A percentile compares a stretch with the other conserved stretches of the same genome.
phyloP scores from a whole-genome alignment of 2,329 filamentous ascomycete species.

The Trichoderma afroharzianum region DNA sequence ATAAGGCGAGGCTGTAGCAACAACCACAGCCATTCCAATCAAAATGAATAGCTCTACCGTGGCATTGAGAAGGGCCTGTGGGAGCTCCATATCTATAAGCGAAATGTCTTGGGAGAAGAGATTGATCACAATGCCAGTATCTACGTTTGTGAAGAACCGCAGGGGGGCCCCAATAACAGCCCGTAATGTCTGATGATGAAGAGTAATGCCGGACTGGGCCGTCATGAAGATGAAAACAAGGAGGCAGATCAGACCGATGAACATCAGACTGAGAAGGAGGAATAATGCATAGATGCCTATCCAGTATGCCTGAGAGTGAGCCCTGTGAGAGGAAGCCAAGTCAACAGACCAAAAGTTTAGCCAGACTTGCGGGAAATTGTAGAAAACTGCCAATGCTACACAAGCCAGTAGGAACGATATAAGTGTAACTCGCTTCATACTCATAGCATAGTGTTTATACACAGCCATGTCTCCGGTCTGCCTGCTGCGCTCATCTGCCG shows the following conservation, averaged over 20 bases:
- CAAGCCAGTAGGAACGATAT: conserved; percentile 23
- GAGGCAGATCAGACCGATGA: conserved; percentile 22
- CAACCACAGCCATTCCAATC: conserved; percentile 45
- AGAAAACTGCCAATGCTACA: conserved; percentile 26
- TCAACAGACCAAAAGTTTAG: conserved; percentile 40
- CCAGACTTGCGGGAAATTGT: conserved; percentile 36
- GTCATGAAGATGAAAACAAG: conserved; percentile 25
- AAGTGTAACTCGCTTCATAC: conserved; percentile 22
- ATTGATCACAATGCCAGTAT: conserved; percentile 41
- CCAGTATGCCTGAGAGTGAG: conserved; percentile 26
- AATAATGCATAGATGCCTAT: conserved; percentile 32
- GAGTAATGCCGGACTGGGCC: conserved; percentile 28
- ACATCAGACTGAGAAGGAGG: neutral
- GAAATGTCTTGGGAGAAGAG: conserved; percentile 45
- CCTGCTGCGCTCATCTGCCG: conserved; percentile 23
- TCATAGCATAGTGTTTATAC: conserved; percentile 35
- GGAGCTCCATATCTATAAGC: conserved; percentile 40
- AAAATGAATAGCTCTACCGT: conserved; percentile 23
- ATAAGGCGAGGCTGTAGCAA: conserved; percentile 41
- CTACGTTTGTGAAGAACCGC: conserved; percentile 40
- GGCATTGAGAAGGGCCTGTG: conserved; percentile 32
- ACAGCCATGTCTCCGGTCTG: conserved; percentile 32
- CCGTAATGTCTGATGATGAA: conserved; percentile 33
- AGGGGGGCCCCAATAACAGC: conserved; percentile 39
- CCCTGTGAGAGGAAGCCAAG: neutral